Conservation (phyloP, 768 basidiomycete genomes). For the Termitomyces sp. region DNA sequence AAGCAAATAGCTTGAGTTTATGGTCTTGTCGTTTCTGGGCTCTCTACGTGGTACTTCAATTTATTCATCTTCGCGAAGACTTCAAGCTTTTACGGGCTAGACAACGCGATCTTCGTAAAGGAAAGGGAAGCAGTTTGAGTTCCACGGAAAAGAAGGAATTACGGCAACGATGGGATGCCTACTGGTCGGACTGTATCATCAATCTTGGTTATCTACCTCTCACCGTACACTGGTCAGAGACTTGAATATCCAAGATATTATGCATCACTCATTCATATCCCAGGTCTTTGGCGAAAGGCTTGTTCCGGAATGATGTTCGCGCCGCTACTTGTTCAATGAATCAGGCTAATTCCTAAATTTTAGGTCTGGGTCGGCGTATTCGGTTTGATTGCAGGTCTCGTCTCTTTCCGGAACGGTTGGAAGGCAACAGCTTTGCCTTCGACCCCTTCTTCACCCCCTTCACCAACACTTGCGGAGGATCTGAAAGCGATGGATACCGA, state of each 20-base stretch:
- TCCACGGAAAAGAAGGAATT: constrained; percentile 52
- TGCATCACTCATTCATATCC: not conserved
- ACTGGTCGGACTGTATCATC: constrained; percentile 65
- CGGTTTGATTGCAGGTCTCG: constrained; percentile 44
- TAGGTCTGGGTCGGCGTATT: constrained; percentile 38
- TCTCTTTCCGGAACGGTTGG: constrained; percentile 68
- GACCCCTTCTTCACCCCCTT: constrained; percentile 12
- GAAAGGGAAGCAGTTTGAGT: constrained; percentile 43
- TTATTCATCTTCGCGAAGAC: constrained; percentile 68
- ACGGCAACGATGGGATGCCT: constrained; percentile 53
- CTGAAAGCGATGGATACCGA: constrained; percentile 4
- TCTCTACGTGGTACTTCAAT: constrained; percentile 69
- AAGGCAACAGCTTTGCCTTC: constrained; percentile 53
- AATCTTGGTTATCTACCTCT: constrained; percentile 78
- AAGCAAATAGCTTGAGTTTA: constrained; percentile 42
- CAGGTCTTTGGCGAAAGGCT: constrained; percentile 66
- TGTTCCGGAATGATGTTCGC: constrained; percentile 61
- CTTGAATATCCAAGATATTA: not conserved
- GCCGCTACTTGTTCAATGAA: not conserved
- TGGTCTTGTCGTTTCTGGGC: constrained; percentile 86
- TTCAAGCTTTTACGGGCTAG: constrained; percentile 48
- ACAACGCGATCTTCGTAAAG: constrained; percentile 51
- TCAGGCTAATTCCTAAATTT: not conserved
- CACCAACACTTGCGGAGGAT: constrained; percentile 17
- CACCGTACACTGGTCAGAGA: constrained; percentile 74